Conservation (phyloP, 2,329 filamentous ascomycete genomes). For the Pezicula radicicola region DNA sequence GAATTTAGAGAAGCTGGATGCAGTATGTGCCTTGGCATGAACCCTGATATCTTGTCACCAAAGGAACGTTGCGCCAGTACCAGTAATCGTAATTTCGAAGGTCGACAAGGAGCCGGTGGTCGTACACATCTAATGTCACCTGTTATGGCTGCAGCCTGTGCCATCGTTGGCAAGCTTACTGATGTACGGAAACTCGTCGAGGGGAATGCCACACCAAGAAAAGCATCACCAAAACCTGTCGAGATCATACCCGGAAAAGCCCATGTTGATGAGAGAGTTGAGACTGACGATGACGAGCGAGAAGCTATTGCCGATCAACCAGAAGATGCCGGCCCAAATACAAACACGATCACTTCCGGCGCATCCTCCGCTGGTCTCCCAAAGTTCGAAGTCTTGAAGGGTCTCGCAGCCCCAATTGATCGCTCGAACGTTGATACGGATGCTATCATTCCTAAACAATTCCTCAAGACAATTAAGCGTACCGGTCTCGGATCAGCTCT, state of each 20-base stretch:
- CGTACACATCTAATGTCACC: conserved; percentile 96
- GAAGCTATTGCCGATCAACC: conserved; percentile 55
- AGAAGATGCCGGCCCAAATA: conserved; percentile 61
- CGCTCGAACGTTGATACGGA: conserved; percentile 96
- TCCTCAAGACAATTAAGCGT: conserved; percentile 98
- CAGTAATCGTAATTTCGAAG: conserved; percentile 96
- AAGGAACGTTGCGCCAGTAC: conserved; percentile 93
- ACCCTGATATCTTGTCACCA: conserved; percentile 92
- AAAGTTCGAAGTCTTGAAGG: conserved; percentile 80
- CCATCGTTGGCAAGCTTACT: conserved; percentile 84
- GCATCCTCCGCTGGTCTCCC: conserved; percentile 64
- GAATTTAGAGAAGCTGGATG: conserved; percentile 98
- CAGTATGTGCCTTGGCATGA: conserved; percentile 99
- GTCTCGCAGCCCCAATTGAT: conserved; percentile 83
- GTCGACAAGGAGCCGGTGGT: conserved; percentile 86
- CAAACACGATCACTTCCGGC: conserved; percentile 54
- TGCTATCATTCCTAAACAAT: conserved; percentile 98
- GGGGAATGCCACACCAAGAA: conserved; percentile 40
- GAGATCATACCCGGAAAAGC: conserved; percentile 33
- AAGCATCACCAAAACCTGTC: conserved; percentile 18
- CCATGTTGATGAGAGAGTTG: conserved; percentile 50
- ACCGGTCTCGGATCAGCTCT: conserved; percentile 86
- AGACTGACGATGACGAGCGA: conserved; percentile 47
- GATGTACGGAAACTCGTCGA: conserved; percentile 80
- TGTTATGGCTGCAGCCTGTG: conserved; percentile 91